Conservation (phyloP, 1,139 yeast genomes). For the Geotrichum carabidarum region DNA sequence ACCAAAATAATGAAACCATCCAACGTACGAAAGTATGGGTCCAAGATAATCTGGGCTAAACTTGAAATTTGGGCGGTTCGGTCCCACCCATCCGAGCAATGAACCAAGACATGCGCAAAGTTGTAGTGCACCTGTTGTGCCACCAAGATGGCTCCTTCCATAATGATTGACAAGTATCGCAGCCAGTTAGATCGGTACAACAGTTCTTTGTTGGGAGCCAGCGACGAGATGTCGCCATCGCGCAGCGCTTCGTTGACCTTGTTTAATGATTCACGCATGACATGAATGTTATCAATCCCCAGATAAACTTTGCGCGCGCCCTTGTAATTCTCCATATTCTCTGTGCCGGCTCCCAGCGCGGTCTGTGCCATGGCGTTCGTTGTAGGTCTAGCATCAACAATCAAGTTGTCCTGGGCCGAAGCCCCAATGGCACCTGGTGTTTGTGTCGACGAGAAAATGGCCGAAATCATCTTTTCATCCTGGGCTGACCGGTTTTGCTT, state of each 20-base stretch:
- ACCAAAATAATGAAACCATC: slow-evolving; percentile 80
- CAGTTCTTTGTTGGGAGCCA: slow-evolving; percentile 43
- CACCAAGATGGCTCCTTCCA: slow-evolving; percentile 73
- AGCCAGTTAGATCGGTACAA: slow-evolving; percentile 76
- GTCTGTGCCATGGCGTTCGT: slow-evolving; percentile 96
- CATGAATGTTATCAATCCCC: slow-evolving; percentile 93
- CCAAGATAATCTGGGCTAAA: slow-evolving; percentile 77
- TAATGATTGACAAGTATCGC: slow-evolving; percentile 59
- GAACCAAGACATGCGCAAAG: slow-evolving; percentile 76
- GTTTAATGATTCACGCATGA: slow-evolving; percentile 78
- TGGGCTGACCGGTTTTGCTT: slow-evolving; percentile 85
- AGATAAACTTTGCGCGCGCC: slow-evolving; percentile 65
- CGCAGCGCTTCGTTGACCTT: slow-evolving; percentile 59
- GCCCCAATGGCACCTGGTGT: slow-evolving; percentile 33
- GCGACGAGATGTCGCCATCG: slow-evolving; percentile 57
- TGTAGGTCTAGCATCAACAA: slow-evolving; percentile 87
- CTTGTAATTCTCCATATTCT: slow-evolving; percentile 79
- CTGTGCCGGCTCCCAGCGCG: slow-evolving; percentile 96
- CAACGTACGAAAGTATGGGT: slow-evolving; percentile 81
- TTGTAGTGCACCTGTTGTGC: slow-evolving; percentile 75
- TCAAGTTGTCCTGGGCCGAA: slow-evolving; percentile 51
- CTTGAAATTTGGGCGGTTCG: slow-evolving; percentile 88
- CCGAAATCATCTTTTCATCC: slow-evolving; percentile 76
- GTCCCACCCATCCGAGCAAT: slow-evolving; percentile 99
- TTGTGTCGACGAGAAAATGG: slow-evolving; percentile 54